Evolutionary conservation across 2,329 filamentous ascomycete genomes (phyloP).

Genomic region (Westerdykella aurantiaca): DNA sequence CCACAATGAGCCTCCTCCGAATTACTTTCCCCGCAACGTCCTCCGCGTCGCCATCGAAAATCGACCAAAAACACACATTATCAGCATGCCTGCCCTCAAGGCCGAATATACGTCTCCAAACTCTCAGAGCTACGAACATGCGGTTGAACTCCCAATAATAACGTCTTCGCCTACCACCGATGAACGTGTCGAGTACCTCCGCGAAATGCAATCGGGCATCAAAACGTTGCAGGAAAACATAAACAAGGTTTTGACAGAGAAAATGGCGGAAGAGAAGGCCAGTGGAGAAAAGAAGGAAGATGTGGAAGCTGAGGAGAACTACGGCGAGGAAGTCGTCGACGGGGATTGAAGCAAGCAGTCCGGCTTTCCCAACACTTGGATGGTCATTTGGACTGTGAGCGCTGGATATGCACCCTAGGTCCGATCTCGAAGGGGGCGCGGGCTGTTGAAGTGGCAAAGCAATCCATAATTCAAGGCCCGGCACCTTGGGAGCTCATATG

Average conservation of each 20-base stretch:
- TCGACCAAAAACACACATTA: too few species aligned
- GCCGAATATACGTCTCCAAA: conserved; percentile 53
- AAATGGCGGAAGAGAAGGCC: conserved; percentile 67
- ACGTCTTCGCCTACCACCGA: conserved; percentile 27
- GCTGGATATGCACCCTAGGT: too few species aligned
- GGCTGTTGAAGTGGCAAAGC: too few species aligned
- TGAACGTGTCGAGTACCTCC: conserved; percentile 57
- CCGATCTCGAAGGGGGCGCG: too few species aligned
- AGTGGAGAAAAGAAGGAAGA: conserved; percentile 26
- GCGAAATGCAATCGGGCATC: conserved; percentile 53
- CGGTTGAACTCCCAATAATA: conserved; percentile 14
- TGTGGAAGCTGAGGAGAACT: conserved; percentile 60
- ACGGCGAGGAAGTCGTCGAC: conserved; percentile 73
- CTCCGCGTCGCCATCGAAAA: too few species aligned
- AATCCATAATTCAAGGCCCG: too few species aligned
- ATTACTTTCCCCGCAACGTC: too few species aligned
- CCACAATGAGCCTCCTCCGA: too few species aligned
- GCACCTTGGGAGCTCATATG: too few species aligned
- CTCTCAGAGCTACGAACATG: neutral
- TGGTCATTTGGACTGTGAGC: too few species aligned
- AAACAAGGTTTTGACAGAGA: conserved; percentile 64
- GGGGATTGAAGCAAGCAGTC: conserved; percentile 45
- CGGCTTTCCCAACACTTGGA: too few species aligned
- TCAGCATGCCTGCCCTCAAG: conserved; percentile 34
- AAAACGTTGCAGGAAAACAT: conserved; percentile 57